These are phyloP conservation scores for Andrographis paniculata DNA, from an alignment of 305 asterid genomes.

Conservation along the genomic window DNA sequence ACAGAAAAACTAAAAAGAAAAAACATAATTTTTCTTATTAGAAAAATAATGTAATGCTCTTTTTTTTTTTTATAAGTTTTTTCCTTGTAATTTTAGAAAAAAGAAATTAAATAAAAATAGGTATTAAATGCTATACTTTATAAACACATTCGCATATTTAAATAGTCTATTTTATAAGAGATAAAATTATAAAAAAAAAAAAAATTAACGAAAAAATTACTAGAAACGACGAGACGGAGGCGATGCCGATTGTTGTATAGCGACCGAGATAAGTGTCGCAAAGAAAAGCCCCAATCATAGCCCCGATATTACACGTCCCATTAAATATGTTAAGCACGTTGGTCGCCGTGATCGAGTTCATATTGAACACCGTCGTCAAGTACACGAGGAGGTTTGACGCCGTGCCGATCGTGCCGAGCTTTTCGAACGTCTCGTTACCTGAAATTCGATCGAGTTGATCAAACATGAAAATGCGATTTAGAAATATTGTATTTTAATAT, in stretches of 20 bases:
- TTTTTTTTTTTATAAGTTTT: too few relatives aligned
- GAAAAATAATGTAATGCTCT: too few relatives aligned
- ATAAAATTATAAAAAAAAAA: not conserved
- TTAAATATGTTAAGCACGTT: slow-evolving; percentile 45
- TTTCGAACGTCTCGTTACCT: slow-evolving; percentile 89
- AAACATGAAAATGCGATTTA: not conserved
- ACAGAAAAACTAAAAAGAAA: too few relatives aligned
- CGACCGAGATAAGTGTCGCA: slow-evolving; percentile 80
- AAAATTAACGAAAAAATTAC: slow-evolving; percentile 14
- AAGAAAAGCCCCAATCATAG: slow-evolving; percentile 58
- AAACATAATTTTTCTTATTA: too few relatives aligned
- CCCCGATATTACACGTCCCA: slow-evolving; percentile 70
- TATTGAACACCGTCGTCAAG: slow-evolving; percentile 60
- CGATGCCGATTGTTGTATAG: slow-evolving; percentile 49
- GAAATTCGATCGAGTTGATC: not conserved
- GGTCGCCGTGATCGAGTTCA: slow-evolving; percentile 41
- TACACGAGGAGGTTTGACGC: slow-evolving; percentile 52
- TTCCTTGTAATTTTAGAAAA: too few relatives aligned
- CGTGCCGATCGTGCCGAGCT: slow-evolving; percentile 73
- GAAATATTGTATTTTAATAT: not conserved
- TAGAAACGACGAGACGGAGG: slow-evolving; percentile 60
- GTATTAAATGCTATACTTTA: too few relatives aligned
- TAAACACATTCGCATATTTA: too few relatives aligned
- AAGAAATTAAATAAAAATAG: too few relatives aligned
- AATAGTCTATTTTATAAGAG: too few relatives aligned